Percentiles rank a stretch among this genome's conserved stretches.
phyloP scores from a whole-genome alignment of 2,329 filamentous ascomycete genomes.

The Fusarium pseudonygamai region DNA sequence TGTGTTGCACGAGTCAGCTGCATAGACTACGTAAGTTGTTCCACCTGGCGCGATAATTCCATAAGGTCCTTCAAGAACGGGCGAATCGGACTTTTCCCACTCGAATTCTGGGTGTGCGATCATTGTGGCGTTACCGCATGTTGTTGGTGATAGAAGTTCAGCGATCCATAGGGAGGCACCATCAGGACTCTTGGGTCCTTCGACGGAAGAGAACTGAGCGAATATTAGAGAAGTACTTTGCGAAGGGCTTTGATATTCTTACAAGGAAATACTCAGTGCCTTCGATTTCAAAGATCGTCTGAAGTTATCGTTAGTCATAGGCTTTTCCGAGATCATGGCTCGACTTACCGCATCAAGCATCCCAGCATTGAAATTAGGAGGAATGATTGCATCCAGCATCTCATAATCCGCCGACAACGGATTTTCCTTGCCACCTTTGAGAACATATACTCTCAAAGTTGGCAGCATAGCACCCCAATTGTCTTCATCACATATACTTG shows the following conservation, averaged over 20 bases:
- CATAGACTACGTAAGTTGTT: neutral
- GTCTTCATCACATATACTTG: neutral
- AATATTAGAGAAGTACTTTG: rapidly evolving
- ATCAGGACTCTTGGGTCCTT: neutral
- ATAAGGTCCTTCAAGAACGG: neutral
- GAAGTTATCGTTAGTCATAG: rapidly evolving
- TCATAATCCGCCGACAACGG: neutral
- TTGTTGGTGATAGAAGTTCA: neutral
- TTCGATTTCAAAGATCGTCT: neutral
- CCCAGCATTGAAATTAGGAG: neutral
- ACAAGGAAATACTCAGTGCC: neutral
- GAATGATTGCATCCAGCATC: neutral
- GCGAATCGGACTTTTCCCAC: neutral
- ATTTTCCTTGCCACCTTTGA: neutral
- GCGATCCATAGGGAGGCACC: neutral
- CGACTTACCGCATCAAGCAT: neutral
- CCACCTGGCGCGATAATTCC: neutral
- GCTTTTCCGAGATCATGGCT: rapidly evolving
- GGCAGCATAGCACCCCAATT: neutral
- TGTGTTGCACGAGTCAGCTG: neutral
- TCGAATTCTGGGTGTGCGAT: neutral
- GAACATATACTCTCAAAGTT: neutral
- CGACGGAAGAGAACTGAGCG: neutral
- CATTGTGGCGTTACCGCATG: neutral
- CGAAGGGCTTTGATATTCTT: rapidly evolving